These are phyloP conservation scores for Podospora pseudocomata DNA, from an alignment of 495 filamentous ascomycete genomes.

Conservation along the genomic window DNA sequence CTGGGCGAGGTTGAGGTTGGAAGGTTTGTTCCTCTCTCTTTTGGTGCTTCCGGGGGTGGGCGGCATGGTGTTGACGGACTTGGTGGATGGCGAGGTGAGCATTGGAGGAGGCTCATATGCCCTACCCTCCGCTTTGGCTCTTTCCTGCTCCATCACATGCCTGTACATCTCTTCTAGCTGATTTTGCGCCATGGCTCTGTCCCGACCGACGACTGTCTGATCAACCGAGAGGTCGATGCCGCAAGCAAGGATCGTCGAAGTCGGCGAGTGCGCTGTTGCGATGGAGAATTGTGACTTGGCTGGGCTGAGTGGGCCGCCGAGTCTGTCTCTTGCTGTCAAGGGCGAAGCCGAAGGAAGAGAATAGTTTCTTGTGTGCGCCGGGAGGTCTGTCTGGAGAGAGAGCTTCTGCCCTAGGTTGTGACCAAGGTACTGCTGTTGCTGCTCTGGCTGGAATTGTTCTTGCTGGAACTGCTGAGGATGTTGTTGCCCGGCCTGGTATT, in stretches of 20 bases:
- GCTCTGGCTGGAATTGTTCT: conserved; percentile 12
- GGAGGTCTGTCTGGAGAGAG: conserved; percentile 23
- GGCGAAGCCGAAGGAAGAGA: conserved; percentile 34
- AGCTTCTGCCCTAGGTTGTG: conserved; percentile 6
- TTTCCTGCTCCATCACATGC: conserved; percentile 86
- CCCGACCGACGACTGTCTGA: conserved; percentile 65
- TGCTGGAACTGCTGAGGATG: conserved; percentile 15
- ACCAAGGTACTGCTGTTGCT: conserved; percentile 7
- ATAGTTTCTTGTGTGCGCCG: conserved; percentile 44
- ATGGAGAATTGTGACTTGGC: conserved; percentile 49
- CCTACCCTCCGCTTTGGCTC: conserved; percentile 50
- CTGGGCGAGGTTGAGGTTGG: conserved; percentile 41
- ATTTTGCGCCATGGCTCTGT: conserved; percentile 66
- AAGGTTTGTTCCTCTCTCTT: conserved; percentile 44
- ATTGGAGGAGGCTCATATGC: conserved; percentile 37
- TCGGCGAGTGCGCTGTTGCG: conserved; percentile 44
- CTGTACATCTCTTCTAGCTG: conserved; percentile 89
- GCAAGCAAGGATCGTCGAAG: conserved; percentile 41
- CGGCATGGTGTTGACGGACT: conserved; percentile 25
- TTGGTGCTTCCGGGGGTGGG: conserved; percentile 20
- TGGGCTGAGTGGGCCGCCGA: conserved; percentile 41
- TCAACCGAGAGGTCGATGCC: conserved; percentile 58
- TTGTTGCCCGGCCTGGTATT: conserved; percentile 5
- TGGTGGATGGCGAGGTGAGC: conserved; percentile 32
- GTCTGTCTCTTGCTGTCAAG: conserved; percentile 20